phyloP scores from a whole-genome alignment of 352 stramenopile species.

The Thraustochytrium striatum region DNA sequence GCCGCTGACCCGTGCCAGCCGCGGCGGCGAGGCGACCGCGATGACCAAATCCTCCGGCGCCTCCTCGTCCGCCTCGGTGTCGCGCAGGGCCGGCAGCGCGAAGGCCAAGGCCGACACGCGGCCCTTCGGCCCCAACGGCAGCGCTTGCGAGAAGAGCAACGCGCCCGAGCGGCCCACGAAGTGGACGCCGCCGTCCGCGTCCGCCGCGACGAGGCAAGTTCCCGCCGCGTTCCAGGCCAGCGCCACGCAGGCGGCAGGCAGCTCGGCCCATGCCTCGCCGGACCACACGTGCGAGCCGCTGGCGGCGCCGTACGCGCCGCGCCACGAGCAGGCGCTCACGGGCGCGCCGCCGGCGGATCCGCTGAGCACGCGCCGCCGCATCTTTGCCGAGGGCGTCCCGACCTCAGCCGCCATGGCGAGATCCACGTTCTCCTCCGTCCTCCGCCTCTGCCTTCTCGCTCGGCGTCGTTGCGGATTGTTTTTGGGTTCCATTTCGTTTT shows the following conservation, averaged over 20 bases:
- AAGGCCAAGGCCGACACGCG: constrained; percentile 26
- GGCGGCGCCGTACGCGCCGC: no score
- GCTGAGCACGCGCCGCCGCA: no score
- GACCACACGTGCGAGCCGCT: no score
- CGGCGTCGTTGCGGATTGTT: neutral
- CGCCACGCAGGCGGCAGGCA: no score
- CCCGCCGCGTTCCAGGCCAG: constrained; percentile 37
- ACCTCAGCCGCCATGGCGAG: neutral
- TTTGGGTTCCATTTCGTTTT: no score
- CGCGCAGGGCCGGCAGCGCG: constrained; percentile 21
- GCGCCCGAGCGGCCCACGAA: constrained; percentile 1
- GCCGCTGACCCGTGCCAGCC: constrained; percentile 13
- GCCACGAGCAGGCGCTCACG: no score
- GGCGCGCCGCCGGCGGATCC: no score
- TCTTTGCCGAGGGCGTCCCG: no score
- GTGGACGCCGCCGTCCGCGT: constrained; percentile 5
- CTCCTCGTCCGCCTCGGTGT: constrained; percentile 39
- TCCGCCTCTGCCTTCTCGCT: neutral
- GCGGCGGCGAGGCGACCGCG: neutral
- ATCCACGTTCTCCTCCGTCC: neutral
- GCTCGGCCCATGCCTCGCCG: no score
- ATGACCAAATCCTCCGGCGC: constrained; percentile 35
- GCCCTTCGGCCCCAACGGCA: neutral
- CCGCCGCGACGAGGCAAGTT: constrained; percentile 6
- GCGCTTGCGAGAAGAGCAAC: constrained; percentile 26